Evolutionary conservation across 2,329 filamentous ascomycete species (phyloP).

Genomic region (Orbilia blumenaviensis): DNA sequence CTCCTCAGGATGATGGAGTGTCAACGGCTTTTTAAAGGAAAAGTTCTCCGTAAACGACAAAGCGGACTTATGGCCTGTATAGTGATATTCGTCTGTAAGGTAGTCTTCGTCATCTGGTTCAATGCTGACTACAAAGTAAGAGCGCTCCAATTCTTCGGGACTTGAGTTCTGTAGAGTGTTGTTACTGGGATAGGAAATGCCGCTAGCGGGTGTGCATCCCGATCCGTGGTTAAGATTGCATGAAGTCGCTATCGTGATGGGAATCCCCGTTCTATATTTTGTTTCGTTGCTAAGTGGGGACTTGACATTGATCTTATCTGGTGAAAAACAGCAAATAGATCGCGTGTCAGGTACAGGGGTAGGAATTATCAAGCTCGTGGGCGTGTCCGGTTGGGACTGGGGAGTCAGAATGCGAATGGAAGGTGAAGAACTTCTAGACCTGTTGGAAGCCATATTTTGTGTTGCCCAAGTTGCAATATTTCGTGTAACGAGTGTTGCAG

Average conservation of each 20-base stretch:
- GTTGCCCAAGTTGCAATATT: neutral
- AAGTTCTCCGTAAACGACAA: neutral
- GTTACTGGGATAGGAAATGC: too few species aligned
- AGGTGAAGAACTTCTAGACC: neutral
- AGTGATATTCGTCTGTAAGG: neutral
- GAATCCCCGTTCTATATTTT: neutral
- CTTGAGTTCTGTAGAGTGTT: neutral
- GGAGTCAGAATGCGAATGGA: neutral
- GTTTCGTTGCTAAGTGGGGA: neutral
- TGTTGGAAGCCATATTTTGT: neutral
- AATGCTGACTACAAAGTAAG: neutral
- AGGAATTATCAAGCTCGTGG: neutral
- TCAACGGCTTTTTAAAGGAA: neutral
- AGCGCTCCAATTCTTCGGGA: neutral
- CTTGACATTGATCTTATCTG: neutral
- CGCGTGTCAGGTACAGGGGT: neutral
- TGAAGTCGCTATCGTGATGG: neutral
- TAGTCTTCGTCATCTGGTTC: neutral
- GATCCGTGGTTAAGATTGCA: too few species aligned
- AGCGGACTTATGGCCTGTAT: neutral
- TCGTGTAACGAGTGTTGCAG: neutral
- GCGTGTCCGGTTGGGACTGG: neutral
- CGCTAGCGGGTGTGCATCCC: neutral
- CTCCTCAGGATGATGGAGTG: neutral
- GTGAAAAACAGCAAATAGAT: neutral